phyloP scores from a whole-genome alignment of 805 yeast genomes.

The Hyphopichia homilentoma region DNA sequence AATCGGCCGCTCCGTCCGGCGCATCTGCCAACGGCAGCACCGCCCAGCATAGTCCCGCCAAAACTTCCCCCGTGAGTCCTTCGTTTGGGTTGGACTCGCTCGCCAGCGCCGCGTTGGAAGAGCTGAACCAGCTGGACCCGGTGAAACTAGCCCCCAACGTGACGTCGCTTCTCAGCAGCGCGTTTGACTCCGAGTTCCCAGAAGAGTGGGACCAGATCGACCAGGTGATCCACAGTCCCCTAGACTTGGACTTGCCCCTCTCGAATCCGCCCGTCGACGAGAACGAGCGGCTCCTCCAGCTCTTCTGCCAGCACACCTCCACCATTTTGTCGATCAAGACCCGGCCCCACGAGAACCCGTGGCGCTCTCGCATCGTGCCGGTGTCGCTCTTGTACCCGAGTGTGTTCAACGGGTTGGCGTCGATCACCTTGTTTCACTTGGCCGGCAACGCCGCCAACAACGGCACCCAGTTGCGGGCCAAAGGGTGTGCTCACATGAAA shows the following conservation, averaged over 20 bases:
- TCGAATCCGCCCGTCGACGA: neutral
- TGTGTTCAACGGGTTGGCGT: constrained; percentile 57
- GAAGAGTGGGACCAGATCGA: too few relatives aligned
- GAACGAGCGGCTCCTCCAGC: constrained; percentile 30
- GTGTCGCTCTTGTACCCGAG: constrained; percentile 53
- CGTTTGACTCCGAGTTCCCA: too few relatives aligned
- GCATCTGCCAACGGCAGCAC: too few relatives aligned
- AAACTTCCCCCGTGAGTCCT: too few relatives aligned
- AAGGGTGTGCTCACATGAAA: constrained; percentile 57
- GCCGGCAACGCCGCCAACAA: constrained; percentile 40
- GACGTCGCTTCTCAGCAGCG: too few relatives aligned
- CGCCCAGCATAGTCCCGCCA: too few relatives aligned
- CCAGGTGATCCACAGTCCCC: too few relatives aligned
- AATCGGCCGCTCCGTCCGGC: too few relatives aligned
- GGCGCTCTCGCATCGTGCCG: constrained; percentile 58
- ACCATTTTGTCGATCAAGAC: constrained; percentile 58
- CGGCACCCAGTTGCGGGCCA: constrained; percentile 40
- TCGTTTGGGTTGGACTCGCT: too few relatives aligned
- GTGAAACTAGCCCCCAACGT: too few relatives aligned
- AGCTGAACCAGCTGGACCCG: too few relatives aligned
- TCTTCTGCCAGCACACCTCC: constrained; percentile 35
- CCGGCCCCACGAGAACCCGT: constrained; percentile 65
- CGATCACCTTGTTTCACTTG: constrained; percentile 63
- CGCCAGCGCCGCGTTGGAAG: too few relatives aligned
- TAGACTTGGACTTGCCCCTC: neutral